These are phyloP conservation scores for Erysiphe neolycopersici DNA, from an alignment of 2,329 filamentous ascomycete species.

Conservation along the genomic window DNA sequence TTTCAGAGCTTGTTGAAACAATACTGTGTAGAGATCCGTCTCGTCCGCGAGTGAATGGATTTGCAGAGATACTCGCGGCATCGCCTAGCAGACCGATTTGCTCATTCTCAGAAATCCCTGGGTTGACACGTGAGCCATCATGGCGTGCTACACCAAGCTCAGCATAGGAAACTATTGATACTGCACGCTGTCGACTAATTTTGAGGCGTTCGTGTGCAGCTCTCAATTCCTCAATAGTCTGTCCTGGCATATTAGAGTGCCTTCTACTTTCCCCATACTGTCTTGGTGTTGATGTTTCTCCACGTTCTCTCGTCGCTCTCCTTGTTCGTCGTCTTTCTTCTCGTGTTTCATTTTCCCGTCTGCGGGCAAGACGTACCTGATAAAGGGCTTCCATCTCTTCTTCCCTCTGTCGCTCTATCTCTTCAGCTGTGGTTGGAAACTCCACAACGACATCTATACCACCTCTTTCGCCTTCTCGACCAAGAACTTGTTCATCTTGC, in stretches of 20 bases:
- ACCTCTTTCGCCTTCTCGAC: slow-evolving; percentile 67
- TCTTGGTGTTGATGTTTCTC: slow-evolving; percentile 43
- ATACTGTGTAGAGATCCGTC: slow-evolving; percentile 29
- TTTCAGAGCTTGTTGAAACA: slow-evolving; percentile 18
- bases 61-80: slow-evolving; percentile 23
- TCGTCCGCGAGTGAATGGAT: slow-evolving; percentile 18
- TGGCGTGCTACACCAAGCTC: slow-evolving; percentile 51
- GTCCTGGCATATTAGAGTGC: slow-evolving; percentile 9
- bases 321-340: slow-evolving; percentile 46
- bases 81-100: slow-evolving; percentile 43
- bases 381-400: slow-evolving; percentile 84
- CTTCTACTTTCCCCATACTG: slow-evolving; percentile 27
- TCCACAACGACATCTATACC: slow-evolving; percentile 83
- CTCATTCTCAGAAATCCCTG: slow-evolving; percentile 48
- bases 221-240: slow-evolving; percentile 32
- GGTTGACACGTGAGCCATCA: slow-evolving; percentile 49
- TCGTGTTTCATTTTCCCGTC: slow-evolving; percentile 48
- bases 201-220: slow-evolving; percentile 28
- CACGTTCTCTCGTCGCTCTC: slow-evolving; percentile 42
- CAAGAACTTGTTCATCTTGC: slow-evolving; percentile 58
- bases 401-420: slow-evolving; percentile 52
- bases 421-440: slow-evolving; percentile 52
- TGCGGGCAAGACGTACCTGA: slow-evolving; percentile 57
- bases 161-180: slow-evolving; percentile 52
- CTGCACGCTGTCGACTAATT: slow-evolving; percentile 33